Evolutionary conservation across 2,329 filamentous ascomycete species (phyloP).

Genomic region (Cercospora sojina): DNA sequence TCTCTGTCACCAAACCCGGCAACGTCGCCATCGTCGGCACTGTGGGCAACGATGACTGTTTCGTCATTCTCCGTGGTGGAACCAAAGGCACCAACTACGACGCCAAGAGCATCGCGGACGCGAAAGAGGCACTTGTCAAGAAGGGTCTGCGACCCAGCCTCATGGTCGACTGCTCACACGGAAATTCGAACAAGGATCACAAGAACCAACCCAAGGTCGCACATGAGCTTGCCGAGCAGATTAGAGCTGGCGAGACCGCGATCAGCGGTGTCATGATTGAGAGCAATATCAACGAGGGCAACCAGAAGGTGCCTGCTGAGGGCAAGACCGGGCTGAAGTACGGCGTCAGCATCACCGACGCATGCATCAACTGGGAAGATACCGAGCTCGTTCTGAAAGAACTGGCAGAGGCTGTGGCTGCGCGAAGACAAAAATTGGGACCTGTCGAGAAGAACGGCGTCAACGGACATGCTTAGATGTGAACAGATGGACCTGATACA

Average conservation of each 20-base stretch:
- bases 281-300: constrained; percentile 91
- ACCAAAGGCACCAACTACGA: constrained; percentile 95
- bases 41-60: constrained; percentile 93
- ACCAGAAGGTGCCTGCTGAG: constrained; percentile 86
- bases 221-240: constrained; percentile 75
- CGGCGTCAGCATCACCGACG: constrained; percentile 95
- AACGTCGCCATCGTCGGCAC: constrained; percentile 94
- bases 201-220: constrained; percentile 96
- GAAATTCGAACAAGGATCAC: constrained; percentile 83
- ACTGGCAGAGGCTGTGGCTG: constrained; percentile 76
- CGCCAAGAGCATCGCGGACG: constrained; percentile 75
- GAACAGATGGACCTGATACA: not conserved
- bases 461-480: constrained; percentile 24
- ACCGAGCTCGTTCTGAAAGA: constrained; percentile 75
- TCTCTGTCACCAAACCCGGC: constrained; percentile 95
- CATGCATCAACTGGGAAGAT: constrained; percentile 92
- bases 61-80: constrained; percentile 90
- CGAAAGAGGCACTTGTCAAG: constrained; percentile 74
- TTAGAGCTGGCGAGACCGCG: constrained; percentile 74
- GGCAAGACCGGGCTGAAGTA: constrained; percentile 84
- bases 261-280: constrained; percentile 99
- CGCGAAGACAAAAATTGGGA: constrained; percentile 59
- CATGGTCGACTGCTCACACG: constrained; percentile 98
- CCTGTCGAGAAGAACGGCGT: constrained; percentile 32
- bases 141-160: constrained; percentile 70